Conservation (phyloP, 768 basidiomycete species). For the Suillus americanus region DNA sequence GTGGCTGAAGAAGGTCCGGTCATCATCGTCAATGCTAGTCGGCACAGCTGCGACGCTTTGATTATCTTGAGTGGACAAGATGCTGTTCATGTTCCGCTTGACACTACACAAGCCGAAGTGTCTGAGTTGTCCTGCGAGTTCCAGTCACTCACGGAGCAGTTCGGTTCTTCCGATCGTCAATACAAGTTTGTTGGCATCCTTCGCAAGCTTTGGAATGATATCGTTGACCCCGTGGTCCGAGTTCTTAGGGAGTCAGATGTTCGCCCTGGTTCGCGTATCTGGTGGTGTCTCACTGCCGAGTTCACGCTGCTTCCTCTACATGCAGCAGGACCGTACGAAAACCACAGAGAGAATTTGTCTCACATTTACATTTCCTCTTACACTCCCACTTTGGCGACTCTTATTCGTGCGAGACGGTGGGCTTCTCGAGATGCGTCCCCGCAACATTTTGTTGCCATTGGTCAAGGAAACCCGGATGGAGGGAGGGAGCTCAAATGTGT, state of each 20-base stretch:
- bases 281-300: conserved; percentile 30
- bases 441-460: conserved; percentile 8
- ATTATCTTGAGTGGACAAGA: not conserved
- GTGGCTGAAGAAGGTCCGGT: not conserved
- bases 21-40: not conserved
- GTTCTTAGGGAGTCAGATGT: conserved; percentile 10
- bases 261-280: conserved; percentile 20
- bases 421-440: not conserved
- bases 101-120: not conserved
- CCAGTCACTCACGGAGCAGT: not conserved
- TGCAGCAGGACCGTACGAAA: conserved; percentile 35
- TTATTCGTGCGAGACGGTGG: conserved; percentile 17
- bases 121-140: not conserved
- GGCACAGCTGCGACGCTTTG: not conserved
- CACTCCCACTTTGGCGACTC: conserved; percentile 23
- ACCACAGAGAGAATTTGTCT: conserved; percentile 6
- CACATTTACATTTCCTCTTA: conserved; percentile 27
- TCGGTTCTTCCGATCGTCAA: not conserved
- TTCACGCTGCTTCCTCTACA: conserved; percentile 41
- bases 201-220: conserved; percentile 25
- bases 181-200: conserved; percentile 4
- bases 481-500: not conserved
- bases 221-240: conserved; percentile 28
- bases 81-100: not conserved
- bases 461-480: not conserved